Conservation (phyloP, 176 grass and related monocot genomes). For the Oryza longistaminata region DNA sequence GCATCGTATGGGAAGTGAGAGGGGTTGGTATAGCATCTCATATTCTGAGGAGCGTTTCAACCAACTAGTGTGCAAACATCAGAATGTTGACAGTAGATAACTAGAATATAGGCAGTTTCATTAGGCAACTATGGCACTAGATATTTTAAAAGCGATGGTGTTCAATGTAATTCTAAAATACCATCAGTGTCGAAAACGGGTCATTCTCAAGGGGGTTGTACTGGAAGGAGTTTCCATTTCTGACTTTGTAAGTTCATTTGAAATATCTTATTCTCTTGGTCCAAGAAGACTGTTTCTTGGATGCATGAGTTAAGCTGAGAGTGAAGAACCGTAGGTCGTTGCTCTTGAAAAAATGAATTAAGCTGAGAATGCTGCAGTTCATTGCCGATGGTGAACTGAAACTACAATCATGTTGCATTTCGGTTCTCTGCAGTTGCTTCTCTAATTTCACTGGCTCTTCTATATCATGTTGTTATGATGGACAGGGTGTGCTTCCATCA, state of each 20-base stretch:
- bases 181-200: background rate
- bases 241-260: background rate
- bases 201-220: background rate
- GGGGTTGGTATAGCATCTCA: constrained; percentile 12
- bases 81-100: constrained; percentile 2
- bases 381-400: background rate
- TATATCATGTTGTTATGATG: background rate
- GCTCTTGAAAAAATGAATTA: background rate
- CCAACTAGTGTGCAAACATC: background rate
- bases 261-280: background rate
- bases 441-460: background rate
- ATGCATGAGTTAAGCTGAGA: background rate
- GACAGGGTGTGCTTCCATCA: background rate
- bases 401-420: background rate
- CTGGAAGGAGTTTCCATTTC: background rate
- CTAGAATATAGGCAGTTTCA: background rate
- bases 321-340: background rate
- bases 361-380: constrained; percentile 1
- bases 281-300: background rate
- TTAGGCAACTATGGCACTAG: background rate
- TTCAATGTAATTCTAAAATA: constrained; percentile 12
- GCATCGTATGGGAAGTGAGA: constrained; percentile 39
- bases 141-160: background rate
- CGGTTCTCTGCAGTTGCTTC: background rate
- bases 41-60: constrained; percentile 14